These are phyloP conservation scores for Botrytis aclada DNA, from an alignment of 2,329 filamentous ascomycete genomes.

Conservation along the genomic window DNA sequence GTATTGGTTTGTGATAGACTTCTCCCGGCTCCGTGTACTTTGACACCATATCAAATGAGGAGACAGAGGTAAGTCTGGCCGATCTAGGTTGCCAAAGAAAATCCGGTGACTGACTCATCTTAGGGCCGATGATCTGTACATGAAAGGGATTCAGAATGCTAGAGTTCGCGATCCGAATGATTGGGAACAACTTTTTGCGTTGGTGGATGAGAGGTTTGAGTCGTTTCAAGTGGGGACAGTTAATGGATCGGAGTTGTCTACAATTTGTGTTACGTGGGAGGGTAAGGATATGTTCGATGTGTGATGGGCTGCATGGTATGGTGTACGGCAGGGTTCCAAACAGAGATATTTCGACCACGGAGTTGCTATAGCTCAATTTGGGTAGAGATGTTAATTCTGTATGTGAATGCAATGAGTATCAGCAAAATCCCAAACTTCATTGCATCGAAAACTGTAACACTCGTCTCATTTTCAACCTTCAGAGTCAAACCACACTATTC, in stretches of 20 bases:
- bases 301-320: not conserved
- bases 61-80: not conserved
- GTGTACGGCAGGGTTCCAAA: not conserved
- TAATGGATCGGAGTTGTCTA: not conserved
- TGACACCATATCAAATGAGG: not conserved
- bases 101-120: not conserved
- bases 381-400: not conserved
- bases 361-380: not conserved
- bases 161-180: not conserved
- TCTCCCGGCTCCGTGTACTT: not conserved
- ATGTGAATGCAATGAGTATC: not conserved
- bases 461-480: not conserved
- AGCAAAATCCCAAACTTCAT: not conserved
- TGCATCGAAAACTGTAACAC: not conserved
- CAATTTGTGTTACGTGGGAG: not conserved
- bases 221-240: not conserved
- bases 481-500: accelerated
- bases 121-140: not conserved
- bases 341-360: not conserved
- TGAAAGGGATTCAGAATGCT: conserved; percentile 8
- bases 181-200: not conserved
- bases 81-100: not conserved
- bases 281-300: not conserved
- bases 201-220: not conserved
- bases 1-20: not conserved